phyloP scores from a whole-genome alignment of 140 eudicot genomes.

The Oenanthe javanica region DNA sequence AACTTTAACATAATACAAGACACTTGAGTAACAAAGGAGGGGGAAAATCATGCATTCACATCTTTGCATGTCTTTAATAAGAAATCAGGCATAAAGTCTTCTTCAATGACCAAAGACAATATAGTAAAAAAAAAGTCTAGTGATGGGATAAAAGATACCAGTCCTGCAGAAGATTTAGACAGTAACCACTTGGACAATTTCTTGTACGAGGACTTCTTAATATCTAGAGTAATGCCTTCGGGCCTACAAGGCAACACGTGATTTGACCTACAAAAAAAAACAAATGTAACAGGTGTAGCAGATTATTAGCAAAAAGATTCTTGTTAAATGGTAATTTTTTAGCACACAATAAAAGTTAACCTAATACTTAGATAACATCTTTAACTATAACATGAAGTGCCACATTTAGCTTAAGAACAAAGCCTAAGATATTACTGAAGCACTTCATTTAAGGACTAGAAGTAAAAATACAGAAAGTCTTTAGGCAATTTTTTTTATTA shows the following conservation, averaged over 20 bases:
- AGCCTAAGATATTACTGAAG: neutral
- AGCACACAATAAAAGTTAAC: neutral
- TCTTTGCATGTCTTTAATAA: neutral
- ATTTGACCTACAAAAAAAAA: slow-evolving; percentile 50
- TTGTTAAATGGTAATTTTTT: neutral
- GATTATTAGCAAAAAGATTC: neutral
- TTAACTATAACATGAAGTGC: neutral
- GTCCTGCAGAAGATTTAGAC: slow-evolving; percentile 56
- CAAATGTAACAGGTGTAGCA: neutral
- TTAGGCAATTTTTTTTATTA: neutral
- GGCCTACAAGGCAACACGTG: slow-evolving; percentile 95
- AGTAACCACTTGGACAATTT: slow-evolving; percentile 84
- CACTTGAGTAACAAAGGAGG: neutral
- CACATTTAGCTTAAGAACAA: neutral
- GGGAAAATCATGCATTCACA: neutral
- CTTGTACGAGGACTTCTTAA: slow-evolving; percentile 61
- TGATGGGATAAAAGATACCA: slow-evolving; percentile 36
- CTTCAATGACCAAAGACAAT: neutral
- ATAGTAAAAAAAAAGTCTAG: neutral
- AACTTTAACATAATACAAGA: neutral
- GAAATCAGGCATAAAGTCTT: neutral
- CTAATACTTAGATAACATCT: neutral
- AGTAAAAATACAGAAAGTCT: neutral
- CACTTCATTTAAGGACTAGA: neutral
- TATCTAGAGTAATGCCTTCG: slow-evolving; percentile 65